Evolutionary conservation across 176 grass and related monocot species (phyloP), one percentile per base, ranked within the genome.

Genomic region (Pontederia paniculata): DNA sequence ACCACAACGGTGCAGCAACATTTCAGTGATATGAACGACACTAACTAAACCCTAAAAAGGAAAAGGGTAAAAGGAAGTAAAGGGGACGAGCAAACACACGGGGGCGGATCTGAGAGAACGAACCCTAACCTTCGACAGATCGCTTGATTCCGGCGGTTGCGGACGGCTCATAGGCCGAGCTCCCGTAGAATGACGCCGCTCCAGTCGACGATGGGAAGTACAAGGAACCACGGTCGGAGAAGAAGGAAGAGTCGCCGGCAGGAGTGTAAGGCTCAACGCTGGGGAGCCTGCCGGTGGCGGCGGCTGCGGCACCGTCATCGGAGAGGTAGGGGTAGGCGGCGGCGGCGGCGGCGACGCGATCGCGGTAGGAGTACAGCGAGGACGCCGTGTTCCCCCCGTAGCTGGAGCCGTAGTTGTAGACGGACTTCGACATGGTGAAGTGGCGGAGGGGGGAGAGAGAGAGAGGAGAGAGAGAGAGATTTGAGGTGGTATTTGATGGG

Each of bases 111-210:
- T 9, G 21, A 47, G 1, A 9, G 54, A 63, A 65, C 71, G 16
- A 37, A 37, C 28, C 11, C 64, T 74, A 79, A 98, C 93, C 86
- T 77, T 82, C 83, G 0, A 79, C 69, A n/a, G 83, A 58, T 21
- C 83, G 77, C 63, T 83, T 81, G 22, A 65, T 50, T 49, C 81
- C 78, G 41, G 51, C 28, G 47, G 67, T 79, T 76, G 58, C 63
- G 70, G 54, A 52, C 53, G 48, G 67, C 23, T 57, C 54, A 9
- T 42, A 21, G 45, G 71, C 68, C 12, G 50, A 70, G 62, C 54
- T 14, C 21, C 63, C 48, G 50, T 53, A 45, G 37, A 42, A 47
- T 0, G 67, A 41, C 15, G 55, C 50, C 43, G 55, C 47, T 20
- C 61, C 56, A 5, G 77, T 37, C 8, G 69, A 21, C 45, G 75